A percentile compares a stretch with the other conserved stretches of the same genome.
phyloP scores from a whole-genome alignment of 2,329 filamentous ascomycete species.

The Thermomyces lanuginosus region DNA sequence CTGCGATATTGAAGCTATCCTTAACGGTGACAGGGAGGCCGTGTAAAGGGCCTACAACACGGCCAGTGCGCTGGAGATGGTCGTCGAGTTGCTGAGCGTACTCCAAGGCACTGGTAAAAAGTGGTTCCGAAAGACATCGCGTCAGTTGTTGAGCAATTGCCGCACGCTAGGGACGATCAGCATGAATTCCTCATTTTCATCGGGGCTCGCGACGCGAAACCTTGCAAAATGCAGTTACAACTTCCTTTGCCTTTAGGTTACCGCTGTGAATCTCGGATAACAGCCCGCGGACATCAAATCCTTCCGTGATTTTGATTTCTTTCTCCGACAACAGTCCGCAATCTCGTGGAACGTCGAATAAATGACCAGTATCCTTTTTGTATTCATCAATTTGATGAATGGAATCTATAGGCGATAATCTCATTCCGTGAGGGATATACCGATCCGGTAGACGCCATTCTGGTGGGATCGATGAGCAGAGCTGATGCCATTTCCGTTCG shows the following conservation, averaged over 20 bases:
- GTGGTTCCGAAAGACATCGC: constrained; percentile 36
- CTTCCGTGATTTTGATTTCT: constrained; percentile 41
- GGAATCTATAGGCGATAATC: constrained; percentile 19
- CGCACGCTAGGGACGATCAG: constrained; percentile 13
- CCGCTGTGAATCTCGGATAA: constrained; percentile 19
- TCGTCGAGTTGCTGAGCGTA: constrained; percentile 34
- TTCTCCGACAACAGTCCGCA: constrained; percentile 35
- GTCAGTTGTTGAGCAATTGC: constrained; percentile 27
- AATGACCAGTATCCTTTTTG: constrained; percentile 14
- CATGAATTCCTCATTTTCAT: constrained; percentile 1
- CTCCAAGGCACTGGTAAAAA: constrained; percentile 35
- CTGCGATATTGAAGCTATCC: constrained; percentile 31
- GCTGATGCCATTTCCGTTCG: constrained; percentile 22
- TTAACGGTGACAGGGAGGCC: constrained; percentile 42
- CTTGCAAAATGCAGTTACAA: constrained; percentile 40
- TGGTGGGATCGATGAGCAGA: constrained; percentile 22
- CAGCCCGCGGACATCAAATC: constrained; percentile 30
- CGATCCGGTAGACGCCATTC: constrained; percentile 23
- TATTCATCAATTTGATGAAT: constrained; percentile 18
- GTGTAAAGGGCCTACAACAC: constrained; percentile 42
- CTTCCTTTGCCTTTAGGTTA: constrained; percentile 27
- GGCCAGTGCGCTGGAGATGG: constrained; percentile 23
- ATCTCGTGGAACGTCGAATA: constrained; percentile 35
- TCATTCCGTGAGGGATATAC: constrained; percentile 18
- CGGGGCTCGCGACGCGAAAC: constrained; percentile 7